Percentiles rank a stretch among this genome's conserved stretches.
These are phyloP conservation scores for Blastobotrys proliferans DNA, from an alignment of 1,139 yeast genomes.

Conservation along the genomic window DNA sequence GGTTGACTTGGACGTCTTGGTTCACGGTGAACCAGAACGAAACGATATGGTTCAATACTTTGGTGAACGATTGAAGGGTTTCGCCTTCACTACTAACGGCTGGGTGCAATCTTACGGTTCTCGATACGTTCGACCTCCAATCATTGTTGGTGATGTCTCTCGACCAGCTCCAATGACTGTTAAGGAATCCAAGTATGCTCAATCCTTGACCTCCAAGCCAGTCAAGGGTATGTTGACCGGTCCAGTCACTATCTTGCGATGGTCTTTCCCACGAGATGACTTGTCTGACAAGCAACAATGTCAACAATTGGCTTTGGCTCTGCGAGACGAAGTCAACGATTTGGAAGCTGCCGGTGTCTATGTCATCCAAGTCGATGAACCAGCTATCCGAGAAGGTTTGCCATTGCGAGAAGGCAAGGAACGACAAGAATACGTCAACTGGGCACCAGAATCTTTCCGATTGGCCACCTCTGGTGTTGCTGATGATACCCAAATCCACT, in stretches of 20 bases:
- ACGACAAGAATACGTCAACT: constrained; percentile 91
- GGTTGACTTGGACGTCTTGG: constrained; percentile 94
- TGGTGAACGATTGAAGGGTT: constrained; percentile 98
- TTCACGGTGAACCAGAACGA: constrained; percentile 99
- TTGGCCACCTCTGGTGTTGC: constrained; percentile 98
- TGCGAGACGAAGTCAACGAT: constrained; percentile 97
- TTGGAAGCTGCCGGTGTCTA: constrained; percentile 97
- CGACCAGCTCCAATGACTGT: constrained; percentile 99
- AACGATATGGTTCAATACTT: constrained; percentile 99
- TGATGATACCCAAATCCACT: constrained; percentile 95
- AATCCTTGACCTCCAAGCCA: constrained; percentile 90
- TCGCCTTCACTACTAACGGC: constrained; percentile 97
- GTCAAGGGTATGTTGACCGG: constrained; percentile 99
- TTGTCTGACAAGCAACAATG: constrained; percentile 93
- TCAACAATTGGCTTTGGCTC: constrained; percentile 93
- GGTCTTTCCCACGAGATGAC: constrained; percentile 99
- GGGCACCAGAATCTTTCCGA: constrained; percentile 99
- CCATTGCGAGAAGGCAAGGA: constrained; percentile 98
- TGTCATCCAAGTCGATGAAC: constrained; percentile 99
- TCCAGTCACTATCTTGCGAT: constrained; percentile 98
- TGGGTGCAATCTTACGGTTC: constrained; percentile 99
- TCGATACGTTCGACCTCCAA: constrained; percentile 99
- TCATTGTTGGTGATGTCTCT: constrained; percentile 97
- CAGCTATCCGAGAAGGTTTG: constrained; percentile 99
- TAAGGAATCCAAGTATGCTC: constrained; percentile 98